Percentiles rank a stretch among this genome's conserved stretches.
phyloP scores from a whole-genome alignment of 2,329 filamentous ascomycete genomes.

The Fusarium chaquense region DNA sequence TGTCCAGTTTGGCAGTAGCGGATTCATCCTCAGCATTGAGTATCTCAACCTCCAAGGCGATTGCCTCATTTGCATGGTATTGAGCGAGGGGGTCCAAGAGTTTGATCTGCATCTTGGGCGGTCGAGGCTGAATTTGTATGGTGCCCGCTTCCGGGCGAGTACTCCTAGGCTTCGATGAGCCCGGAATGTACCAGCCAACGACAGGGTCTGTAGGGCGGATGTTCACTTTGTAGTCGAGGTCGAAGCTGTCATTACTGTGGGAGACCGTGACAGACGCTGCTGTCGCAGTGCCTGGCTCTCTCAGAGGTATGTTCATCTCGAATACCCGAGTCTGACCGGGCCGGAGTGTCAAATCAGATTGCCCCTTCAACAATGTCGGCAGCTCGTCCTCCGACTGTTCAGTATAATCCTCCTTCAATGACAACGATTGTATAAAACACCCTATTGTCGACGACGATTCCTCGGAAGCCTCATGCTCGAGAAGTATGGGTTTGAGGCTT shows the following conservation, averaged over 20 bases:
- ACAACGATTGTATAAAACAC: constrained; percentile 46
- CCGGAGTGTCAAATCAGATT: constrained; percentile 72
- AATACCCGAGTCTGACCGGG: constrained; percentile 78
- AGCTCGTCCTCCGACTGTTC: constrained; percentile 47
- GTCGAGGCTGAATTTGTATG: constrained; percentile 84
- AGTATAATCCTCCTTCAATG: constrained; percentile 50
- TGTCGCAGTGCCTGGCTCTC: constrained; percentile 83
- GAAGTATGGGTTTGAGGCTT: constrained; percentile 65
- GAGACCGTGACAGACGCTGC: constrained; percentile 73
- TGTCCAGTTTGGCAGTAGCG: constrained; percentile 77
- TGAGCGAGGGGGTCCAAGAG: constrained; percentile 72
- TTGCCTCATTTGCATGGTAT: constrained; percentile 86
- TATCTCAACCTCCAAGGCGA: constrained; percentile 76
- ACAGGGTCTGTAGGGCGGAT: constrained; percentile 59
- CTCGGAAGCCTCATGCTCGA: constrained; percentile 57
- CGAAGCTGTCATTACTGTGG: constrained; percentile 74
- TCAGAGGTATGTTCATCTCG: constrained; percentile 77
- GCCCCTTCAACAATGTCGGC: constrained; percentile 62
- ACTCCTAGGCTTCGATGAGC: constrained; percentile 59
- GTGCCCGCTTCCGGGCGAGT: constrained; percentile 63
- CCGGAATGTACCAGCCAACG: constrained; percentile 64
- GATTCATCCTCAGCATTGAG: constrained; percentile 86
- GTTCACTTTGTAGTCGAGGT: constrained; percentile 73
- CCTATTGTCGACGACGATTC: constrained; percentile 2
- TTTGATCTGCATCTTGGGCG: constrained; percentile 87